These are phyloP conservation scores for Gossypium mustelinum DNA, from an alignment of 345 rosid genomes.

Conservation along the genomic window DNA sequence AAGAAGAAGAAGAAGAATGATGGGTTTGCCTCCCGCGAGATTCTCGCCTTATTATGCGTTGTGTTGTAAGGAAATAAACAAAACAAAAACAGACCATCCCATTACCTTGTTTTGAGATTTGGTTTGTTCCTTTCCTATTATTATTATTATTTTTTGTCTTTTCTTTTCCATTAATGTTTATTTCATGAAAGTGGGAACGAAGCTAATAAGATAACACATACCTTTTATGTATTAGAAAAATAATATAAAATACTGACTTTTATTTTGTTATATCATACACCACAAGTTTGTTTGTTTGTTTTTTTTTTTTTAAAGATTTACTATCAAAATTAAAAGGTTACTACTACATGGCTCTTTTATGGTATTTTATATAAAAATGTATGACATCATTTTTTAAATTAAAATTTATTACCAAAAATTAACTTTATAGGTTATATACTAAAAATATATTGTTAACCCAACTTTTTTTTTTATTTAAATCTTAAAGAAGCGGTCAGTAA, in stretches of 20 bases:
- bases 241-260: background rate
- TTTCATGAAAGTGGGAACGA: background rate
- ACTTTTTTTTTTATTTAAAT: too few relatives aligned
- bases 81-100: background rate
- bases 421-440: too few relatives aligned
- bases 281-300: too few relatives aligned
- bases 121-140: background rate
- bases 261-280: too few relatives aligned
- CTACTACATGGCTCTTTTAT: too few relatives aligned
- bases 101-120: background rate
- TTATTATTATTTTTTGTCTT: background rate
- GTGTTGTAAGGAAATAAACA: conserved; percentile 13
- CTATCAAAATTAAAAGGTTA: too few relatives aligned
- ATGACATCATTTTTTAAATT: too few relatives aligned
- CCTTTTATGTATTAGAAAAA: background rate
- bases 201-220: background rate
- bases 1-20: background rate
- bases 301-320: too few relatives aligned
- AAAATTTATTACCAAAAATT: too few relatives aligned
- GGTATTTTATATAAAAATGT: too few relatives aligned
- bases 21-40: conserved; percentile 44
- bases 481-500: too few relatives aligned
- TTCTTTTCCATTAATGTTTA: background rate
- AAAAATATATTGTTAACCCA: too few relatives aligned
- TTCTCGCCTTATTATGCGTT: conserved; percentile 45